A percentile compares a stretch with the other conserved stretches of the same genome.
These are phyloP conservation scores for Yamadazyma songkhlaensis DNA, from an alignment of 1,139 yeast genomes.

Conservation along the genomic window DNA sequence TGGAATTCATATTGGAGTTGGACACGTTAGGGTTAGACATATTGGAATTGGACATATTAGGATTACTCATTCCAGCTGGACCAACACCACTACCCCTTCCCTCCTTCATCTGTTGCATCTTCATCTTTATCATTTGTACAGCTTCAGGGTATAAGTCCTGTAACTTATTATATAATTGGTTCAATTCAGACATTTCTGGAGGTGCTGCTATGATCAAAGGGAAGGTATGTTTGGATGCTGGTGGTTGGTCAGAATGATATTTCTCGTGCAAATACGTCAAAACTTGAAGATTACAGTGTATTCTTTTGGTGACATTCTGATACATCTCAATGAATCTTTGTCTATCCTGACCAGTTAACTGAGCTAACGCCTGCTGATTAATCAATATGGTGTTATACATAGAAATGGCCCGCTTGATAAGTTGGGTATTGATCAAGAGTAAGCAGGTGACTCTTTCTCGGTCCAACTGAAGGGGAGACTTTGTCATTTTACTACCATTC, in stretches of 20 bases:
- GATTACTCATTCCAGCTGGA: no score
- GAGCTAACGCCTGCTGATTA: slow-evolving; percentile 35
- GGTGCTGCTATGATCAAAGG: slow-evolving; percentile 56
- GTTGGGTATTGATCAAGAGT: slow-evolving; percentile 50
- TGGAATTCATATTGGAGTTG: not conserved
- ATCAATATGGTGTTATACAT: slow-evolving; percentile 35
- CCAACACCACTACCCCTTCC: no score
- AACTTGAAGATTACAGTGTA: slow-evolving; percentile 54
- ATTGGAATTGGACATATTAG: no score
- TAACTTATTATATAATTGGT: slow-evolving; percentile 42
- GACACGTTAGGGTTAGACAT: no score
- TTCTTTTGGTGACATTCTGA: slow-evolving; percentile 49
- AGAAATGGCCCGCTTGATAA: slow-evolving; percentile 47
- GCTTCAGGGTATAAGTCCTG: slow-evolving; percentile 58
- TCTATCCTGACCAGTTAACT: slow-evolving; percentile 35
- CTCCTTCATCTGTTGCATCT: slow-evolving; percentile 39
- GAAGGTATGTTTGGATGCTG: slow-evolving; percentile 35
- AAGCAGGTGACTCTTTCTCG: slow-evolving; percentile 50
- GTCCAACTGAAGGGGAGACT: slow-evolving; percentile 24
- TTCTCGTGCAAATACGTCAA: slow-evolving; percentile 52
- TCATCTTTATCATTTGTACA: slow-evolving; percentile 45
- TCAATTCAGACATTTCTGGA: slow-evolving; percentile 53
- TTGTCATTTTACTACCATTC: slow-evolving; percentile 5
- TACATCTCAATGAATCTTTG: slow-evolving; percentile 43
- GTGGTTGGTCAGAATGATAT: slow-evolving; percentile 36